Conservation (phyloP, 2,329 filamentous ascomycete species). For the Venturiaceae sp. region DNA sequence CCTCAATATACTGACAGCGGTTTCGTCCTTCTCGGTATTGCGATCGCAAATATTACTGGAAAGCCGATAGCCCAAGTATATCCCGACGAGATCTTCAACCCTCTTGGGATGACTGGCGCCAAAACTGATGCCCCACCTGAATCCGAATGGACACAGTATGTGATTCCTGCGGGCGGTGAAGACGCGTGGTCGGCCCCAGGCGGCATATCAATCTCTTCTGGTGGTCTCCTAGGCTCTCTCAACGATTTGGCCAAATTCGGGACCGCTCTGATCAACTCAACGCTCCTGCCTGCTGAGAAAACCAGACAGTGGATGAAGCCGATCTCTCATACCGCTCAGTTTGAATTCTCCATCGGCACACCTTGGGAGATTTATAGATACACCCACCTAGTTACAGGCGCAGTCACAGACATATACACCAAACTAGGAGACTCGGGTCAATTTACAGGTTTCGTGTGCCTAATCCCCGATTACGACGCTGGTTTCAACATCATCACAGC, state of each 20-base stretch:
- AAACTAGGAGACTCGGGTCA: slow-evolving; percentile 32
- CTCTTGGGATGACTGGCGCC: slow-evolving; percentile 33
- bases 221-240: slow-evolving; percentile 23
- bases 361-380: slow-evolving; percentile 31
- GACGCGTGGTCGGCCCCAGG: background rate
- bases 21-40: slow-evolving; percentile 34
- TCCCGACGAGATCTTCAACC: slow-evolving; percentile 30
- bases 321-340: slow-evolving; percentile 24
- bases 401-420: slow-evolving; percentile 26
- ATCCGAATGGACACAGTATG: slow-evolving; percentile 10
- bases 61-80: slow-evolving; percentile 30
- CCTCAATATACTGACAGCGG: slow-evolving; percentile 42
- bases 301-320: slow-evolving; percentile 33
- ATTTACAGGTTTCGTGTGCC: slow-evolving; percentile 28
- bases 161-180: slow-evolving; percentile 8
- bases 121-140: slow-evolving; percentile 22
- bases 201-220: slow-evolving; percentile 12
- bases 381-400: slow-evolving; percentile 8
- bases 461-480: slow-evolving; percentile 34
- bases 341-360: slow-evolving; percentile 23
- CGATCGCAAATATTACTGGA: slow-evolving; percentile 35
- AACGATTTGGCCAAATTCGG: slow-evolving; percentile 28
- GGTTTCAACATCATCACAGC: slow-evolving; percentile 31
- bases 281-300: slow-evolving; percentile 21
- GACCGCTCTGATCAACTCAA: slow-evolving; percentile 27